phyloP scores from a whole-genome alignment of 805 yeast genomes.

The Torulaspora gathmanii region DNA sequence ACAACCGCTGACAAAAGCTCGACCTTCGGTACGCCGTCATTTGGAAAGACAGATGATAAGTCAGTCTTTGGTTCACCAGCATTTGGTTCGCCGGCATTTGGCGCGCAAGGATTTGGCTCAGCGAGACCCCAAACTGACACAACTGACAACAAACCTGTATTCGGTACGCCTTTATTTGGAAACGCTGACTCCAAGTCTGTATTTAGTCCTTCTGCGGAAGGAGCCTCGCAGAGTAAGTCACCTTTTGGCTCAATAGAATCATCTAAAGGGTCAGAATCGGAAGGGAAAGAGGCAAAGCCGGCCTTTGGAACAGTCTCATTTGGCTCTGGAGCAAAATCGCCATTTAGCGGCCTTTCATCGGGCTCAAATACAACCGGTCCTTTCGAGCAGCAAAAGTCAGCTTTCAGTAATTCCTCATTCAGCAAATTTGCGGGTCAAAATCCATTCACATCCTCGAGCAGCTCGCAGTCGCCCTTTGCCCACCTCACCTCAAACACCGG shows the following conservation, averaged over 20 bases:
- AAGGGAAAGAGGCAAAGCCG: conserved; percentile 10
- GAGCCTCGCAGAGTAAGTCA: background rate
- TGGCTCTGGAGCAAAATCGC: conserved; percentile 8
- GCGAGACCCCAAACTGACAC: background rate
- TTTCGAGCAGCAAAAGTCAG: background rate
- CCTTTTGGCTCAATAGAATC: background rate
- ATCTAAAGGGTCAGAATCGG: background rate
- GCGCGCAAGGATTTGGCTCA: background rate
- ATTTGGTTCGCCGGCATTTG: conserved; percentile 4
- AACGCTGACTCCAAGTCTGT: conserved; percentile 12
- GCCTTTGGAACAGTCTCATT: conserved; percentile 17
- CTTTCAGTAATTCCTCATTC: background rate
- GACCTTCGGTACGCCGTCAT: conserved; percentile 23
- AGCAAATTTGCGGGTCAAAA: conserved; percentile 6
- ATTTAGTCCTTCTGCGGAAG: conserved; percentile 20
- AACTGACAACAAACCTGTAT: conserved; percentile 10
- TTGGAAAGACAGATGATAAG: conserved; percentile 12
- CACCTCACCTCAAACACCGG: background rate
- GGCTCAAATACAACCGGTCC: conserved; percentile 1
- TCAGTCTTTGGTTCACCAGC: conserved; percentile 16
- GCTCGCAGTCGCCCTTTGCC: conserved; percentile 18
- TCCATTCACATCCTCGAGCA: conserved; percentile 9
- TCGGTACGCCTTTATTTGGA: conserved; percentile 14
- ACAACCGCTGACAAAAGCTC: conserved; percentile 10
- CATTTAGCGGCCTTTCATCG: conserved; percentile 16